phyloP scores from a whole-genome alignment of 2,329 filamentous ascomycete genomes.

The Colletotrichum sp. region DNA sequence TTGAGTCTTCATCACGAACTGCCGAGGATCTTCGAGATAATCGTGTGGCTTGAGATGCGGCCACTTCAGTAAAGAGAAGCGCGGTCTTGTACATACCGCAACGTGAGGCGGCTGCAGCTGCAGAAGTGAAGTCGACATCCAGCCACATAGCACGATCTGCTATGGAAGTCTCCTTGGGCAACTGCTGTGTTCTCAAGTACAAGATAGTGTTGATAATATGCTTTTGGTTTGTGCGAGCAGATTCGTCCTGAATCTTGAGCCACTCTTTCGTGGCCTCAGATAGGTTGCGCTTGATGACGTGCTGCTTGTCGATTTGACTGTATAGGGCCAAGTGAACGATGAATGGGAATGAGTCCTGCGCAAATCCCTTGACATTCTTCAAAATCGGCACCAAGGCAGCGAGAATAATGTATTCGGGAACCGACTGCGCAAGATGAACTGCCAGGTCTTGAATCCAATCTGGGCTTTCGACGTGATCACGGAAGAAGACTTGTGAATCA shows the following conservation, averaged over 20 bases:
- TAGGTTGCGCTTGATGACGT: conserved; percentile 62
- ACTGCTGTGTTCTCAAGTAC: conserved; percentile 83
- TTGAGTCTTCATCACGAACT: conserved; percentile 57
- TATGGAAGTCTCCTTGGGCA: conserved; percentile 77
- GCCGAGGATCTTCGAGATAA: conserved; percentile 71
- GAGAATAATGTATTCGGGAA: conserved; percentile 69
- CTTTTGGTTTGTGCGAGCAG: conserved; percentile 56
- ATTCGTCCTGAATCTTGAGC: conserved; percentile 53
- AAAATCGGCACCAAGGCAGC: conserved; percentile 71
- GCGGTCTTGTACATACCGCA: conserved; percentile 90
- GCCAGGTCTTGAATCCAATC: conserved; percentile 69
- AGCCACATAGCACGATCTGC: conserved; percentile 85
- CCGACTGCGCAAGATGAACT: conserved; percentile 62
- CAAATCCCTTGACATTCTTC: conserved; percentile 68
- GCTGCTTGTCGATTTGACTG: conserved; percentile 67
- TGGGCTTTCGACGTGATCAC: conserved; percentile 45
- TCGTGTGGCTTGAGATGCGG: conserved; percentile 58
- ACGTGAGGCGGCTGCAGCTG: conserved; percentile 71
- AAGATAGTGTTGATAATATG: conserved; percentile 80
- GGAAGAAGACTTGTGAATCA: conserved; percentile 37
- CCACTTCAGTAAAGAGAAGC: conserved; percentile 80
- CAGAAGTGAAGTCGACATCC: conserved; percentile 75
- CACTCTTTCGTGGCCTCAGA: conserved; percentile 70
- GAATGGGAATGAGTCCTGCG: conserved; percentile 78
- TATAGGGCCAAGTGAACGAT: conserved; percentile 82